phyloP scores from a whole-genome alignment of 768 basidiomycete species.

The Sistotremastrum suecicum region DNA sequence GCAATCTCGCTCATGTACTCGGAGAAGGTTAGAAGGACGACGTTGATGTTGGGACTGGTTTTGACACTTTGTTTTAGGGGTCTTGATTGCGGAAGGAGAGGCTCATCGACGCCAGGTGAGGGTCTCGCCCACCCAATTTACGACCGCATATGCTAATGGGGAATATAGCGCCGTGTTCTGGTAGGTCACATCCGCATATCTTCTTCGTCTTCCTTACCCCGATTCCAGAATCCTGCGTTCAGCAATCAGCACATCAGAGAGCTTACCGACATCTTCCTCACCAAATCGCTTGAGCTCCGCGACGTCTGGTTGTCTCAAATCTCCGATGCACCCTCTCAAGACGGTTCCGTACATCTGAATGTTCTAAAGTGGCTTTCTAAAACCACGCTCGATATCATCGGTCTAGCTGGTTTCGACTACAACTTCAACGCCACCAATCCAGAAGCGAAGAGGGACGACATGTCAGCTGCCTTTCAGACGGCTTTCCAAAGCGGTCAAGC shows the following conservation, averaged over 20 bases:
- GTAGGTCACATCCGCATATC: not conserved
- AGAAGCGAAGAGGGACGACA: slow-evolving; percentile 14
- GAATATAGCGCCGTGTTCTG: slow-evolving; percentile 8
- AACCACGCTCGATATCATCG: slow-evolving; percentile 19
- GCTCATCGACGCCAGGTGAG: slow-evolving; percentile 27
- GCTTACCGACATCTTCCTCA: slow-evolving; percentile 10
- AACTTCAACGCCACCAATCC: slow-evolving; percentile 19
- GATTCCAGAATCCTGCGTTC: slow-evolving; percentile 12
- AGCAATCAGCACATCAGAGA: slow-evolving; percentile 12
- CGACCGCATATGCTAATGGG: not conserved
- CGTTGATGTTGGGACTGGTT: not conserved
- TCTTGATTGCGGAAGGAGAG: slow-evolving; percentile 11
- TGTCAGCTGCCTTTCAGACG: slow-evolving; percentile 20
- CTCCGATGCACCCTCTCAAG: slow-evolving; percentile 10
- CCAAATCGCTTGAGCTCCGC: slow-evolving; percentile 25
- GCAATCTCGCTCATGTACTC: slow-evolving; percentile 26
- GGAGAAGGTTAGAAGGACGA: slow-evolving; percentile 11
- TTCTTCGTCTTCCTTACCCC: not conserved
- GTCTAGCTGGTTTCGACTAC: slow-evolving; percentile 21
- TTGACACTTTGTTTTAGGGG: not conserved
- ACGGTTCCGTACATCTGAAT: slow-evolving; percentile 14
- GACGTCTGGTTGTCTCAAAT: slow-evolving; percentile 30
- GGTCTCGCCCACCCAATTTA: not conserved
- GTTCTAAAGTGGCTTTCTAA: slow-evolving; percentile 19
- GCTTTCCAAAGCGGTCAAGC: slow-evolving; percentile 12